These are phyloP conservation scores for Daldinia concentrica DNA, from an alignment of 495 filamentous ascomycete species.

Conservation along the genomic window DNA sequence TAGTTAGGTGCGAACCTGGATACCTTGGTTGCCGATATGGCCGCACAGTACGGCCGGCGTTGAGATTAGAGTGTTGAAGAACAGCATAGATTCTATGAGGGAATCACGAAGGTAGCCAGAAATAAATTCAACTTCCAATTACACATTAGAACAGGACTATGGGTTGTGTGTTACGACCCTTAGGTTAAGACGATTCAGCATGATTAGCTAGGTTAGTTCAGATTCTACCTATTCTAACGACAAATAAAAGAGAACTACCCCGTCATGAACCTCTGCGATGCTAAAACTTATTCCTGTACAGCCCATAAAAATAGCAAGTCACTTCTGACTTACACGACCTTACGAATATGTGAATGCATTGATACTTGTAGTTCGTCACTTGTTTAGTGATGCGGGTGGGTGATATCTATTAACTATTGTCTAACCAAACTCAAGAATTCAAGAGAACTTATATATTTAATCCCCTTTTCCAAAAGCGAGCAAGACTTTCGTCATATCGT, in stretches of 20 bases:
- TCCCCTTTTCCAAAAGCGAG: not conserved
- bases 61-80: not conserved
- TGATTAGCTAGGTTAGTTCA: not conserved
- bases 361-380: not conserved
- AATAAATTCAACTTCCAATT: not conserved
- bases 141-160: not conserved
- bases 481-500: not conserved
- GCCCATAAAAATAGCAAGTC: not conserved
- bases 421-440: not conserved
- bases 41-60: not conserved
- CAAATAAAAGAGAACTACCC: not conserved
- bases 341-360: not conserved
- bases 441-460: not conserved
- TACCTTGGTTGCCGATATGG: not conserved
- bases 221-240: not conserved
- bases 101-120: not conserved
- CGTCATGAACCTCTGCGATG: not conserved
- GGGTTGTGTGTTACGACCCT: not conserved
- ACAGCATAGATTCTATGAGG: not conserved
- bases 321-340: not conserved
- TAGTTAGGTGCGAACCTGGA: slow-evolving; percentile 4
- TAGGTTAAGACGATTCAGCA: not conserved
- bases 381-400: not conserved
- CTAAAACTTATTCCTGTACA: too few species aligned
- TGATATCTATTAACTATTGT: not conserved